phyloP scores from a whole-genome alignment of 2,329 filamentous ascomycete species.

The Talaromyces marneffei region DNA sequence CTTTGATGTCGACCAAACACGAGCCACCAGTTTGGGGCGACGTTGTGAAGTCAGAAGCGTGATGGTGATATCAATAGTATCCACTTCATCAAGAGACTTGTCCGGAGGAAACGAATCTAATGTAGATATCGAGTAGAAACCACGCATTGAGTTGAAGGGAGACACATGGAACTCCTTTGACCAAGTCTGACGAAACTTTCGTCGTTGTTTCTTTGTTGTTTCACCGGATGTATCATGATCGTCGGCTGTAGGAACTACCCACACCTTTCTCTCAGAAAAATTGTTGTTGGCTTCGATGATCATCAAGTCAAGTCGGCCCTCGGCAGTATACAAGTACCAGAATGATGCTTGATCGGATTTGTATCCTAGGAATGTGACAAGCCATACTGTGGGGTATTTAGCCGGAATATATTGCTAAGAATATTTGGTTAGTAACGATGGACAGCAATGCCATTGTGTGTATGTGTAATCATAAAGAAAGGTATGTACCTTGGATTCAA shows the following conservation, averaged over 20 bases:
- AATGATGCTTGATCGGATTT: constrained; percentile 8
- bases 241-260: neutral
- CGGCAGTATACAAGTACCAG: constrained; percentile 7
- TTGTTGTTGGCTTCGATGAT: constrained; percentile 7
- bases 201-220: neutral
- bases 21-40: constrained; percentile 2
- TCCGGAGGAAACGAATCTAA: neutral
- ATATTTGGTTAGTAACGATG: neutral
- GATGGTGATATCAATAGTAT: constrained; percentile 1
- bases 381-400: constrained; percentile 7
- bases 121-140: constrained; percentile 2
- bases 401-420: neutral
- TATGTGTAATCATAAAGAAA: neutral
- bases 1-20: constrained; percentile 1
- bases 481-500: neutral
- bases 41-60: neutral
- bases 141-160: constrained; percentile 2
- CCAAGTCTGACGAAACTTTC: constrained; percentile 1
- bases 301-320: neutral
- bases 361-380: constrained; percentile 5
- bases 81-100: neutral
- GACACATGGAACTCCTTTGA: constrained; percentile 7
- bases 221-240: neutral
- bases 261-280: constrained; percentile 4
- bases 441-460: neutral